phyloP scores from a whole-genome alignment of 2,329 filamentous ascomycete genomes.

The Aureobasidium vineae region DNA sequence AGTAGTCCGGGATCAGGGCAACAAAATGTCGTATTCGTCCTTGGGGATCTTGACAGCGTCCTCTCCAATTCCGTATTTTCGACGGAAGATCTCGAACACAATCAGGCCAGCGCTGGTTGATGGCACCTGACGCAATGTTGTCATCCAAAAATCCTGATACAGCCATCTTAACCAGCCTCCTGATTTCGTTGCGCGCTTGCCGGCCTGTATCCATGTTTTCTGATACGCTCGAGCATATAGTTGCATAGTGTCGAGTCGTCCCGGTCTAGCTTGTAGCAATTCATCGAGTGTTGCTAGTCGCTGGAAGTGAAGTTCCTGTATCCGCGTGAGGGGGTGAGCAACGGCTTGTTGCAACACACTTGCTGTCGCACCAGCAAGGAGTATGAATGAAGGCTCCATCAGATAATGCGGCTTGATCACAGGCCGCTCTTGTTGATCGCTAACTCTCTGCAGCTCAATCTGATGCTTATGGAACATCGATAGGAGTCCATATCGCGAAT shows the following conservation, averaged over 20 bases:
- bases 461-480: slow-evolving; percentile 38
- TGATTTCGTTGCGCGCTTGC: slow-evolving; percentile 57
- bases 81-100: slow-evolving; percentile 72
- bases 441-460: slow-evolving; percentile 34
- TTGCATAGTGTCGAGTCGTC: slow-evolving; percentile 51
- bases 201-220: slow-evolving; percentile 63
- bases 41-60: slow-evolving; percentile 64
- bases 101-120: slow-evolving; percentile 75
- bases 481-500: slow-evolving; percentile 48
- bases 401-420: slow-evolving; percentile 72
- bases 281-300: slow-evolving; percentile 70
- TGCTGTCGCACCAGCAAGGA: slow-evolving; percentile 66
- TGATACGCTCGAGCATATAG: slow-evolving; percentile 70
- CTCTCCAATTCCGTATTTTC: slow-evolving; percentile 65
- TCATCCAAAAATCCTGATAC: slow-evolving; percentile 70
- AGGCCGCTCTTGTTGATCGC: slow-evolving; percentile 37
- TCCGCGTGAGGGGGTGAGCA: slow-evolving; percentile 67
- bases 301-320: slow-evolving; percentile 72
- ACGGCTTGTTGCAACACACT: slow-evolving; percentile 67
- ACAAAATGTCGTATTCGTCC: slow-evolving; percentile 69
- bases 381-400: slow-evolving; percentile 69
- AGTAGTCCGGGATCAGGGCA: slow-evolving; percentile 45
- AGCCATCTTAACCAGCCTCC: slow-evolving; percentile 62
- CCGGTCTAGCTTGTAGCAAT: slow-evolving; percentile 36
- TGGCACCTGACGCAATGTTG: slow-evolving; percentile 69